Percentiles rank a stretch among this genome's conserved stretches.
Evolutionary conservation across 192 early-diverging fungal genomes (phyloP).

Genomic region (Coemansia sp.): DNA sequence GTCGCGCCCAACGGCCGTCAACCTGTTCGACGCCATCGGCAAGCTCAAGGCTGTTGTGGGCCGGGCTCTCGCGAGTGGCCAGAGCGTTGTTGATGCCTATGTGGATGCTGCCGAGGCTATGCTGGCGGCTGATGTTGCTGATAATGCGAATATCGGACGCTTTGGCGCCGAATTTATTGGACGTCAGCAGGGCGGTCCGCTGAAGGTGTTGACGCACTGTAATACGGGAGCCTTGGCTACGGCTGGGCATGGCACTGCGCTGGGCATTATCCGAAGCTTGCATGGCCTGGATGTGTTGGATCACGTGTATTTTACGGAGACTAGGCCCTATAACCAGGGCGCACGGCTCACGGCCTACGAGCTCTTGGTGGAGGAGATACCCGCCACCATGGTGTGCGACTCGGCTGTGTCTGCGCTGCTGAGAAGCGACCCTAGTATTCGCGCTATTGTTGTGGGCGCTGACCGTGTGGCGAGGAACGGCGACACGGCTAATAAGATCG

Average conservation of each 20-base stretch:
- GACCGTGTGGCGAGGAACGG: constrained; percentile 96
- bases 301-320: constrained; percentile 93
- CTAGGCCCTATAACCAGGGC: constrained; percentile 98
- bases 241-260: constrained; percentile 85
- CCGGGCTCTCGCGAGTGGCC: constrained; percentile 9
- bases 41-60: constrained; percentile 43
- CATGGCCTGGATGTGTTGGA: constrained; percentile 56
- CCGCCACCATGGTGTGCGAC: constrained; percentile 87
- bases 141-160: constrained; percentile 84
- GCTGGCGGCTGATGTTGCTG: constrained; percentile 79
- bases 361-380: constrained; percentile 88
- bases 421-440: constrained; percentile 55
- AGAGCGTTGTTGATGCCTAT: constrained; percentile 61
- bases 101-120: constrained; percentile 75
- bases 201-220: constrained; percentile 89
- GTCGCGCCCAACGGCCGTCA: constrained; percentile 94
- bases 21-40: constrained; percentile 80
- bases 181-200: background rate
- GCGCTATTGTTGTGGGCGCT: constrained; percentile 93
- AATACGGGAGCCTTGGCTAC: constrained; percentile 92
- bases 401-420: constrained; percentile 88
- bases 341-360: constrained; percentile 93
- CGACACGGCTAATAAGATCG: constrained; percentile 98
- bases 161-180: constrained; percentile 65
- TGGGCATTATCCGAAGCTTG: constrained; percentile 88